Percentiles rank a stretch among this genome's conserved stretches.
phyloP scores from a whole-genome alignment of 2,329 filamentous ascomycete genomes.

The Colletotrichum sp. region DNA sequence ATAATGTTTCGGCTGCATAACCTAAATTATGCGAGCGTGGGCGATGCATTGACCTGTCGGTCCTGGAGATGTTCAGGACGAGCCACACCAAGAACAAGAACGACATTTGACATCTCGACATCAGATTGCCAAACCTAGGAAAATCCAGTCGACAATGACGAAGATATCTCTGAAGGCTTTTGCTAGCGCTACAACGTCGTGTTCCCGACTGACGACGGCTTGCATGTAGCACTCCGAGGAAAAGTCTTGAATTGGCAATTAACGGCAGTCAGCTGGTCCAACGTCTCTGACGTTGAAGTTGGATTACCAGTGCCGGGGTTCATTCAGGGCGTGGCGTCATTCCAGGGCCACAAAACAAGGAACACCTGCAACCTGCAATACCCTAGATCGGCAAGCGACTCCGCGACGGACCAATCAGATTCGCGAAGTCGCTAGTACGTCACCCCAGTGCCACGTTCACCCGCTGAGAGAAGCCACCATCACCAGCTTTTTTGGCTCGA shows the following conservation, averaged over 20 bases:
- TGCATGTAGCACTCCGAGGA: not conserved
- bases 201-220: not conserved
- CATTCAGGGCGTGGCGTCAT: slow-evolving; percentile 17
- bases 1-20: not conserved
- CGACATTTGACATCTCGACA: not conserved
- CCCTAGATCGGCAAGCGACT: slow-evolving; percentile 10
- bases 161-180: not conserved
- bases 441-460: not conserved
- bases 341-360: slow-evolving; percentile 17
- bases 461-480: slow-evolving; percentile 4
- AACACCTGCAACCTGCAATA: slow-evolving; percentile 13
- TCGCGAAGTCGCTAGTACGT: slow-evolving; percentile 4
- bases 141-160: not conserved
- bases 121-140: not conserved
- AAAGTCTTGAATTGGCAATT: not conserved
- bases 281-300: slow-evolving; percentile 12
- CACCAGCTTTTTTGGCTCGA: not conserved
- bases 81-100: not conserved
- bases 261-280: slow-evolving; percentile 1
- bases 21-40: not conserved
- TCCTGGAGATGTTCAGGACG: not conserved
- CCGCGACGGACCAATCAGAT: slow-evolving; percentile 9
- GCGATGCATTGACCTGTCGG: not conserved
- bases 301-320: not conserved
- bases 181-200: not conserved